These are phyloP conservation scores for Sporothrix schenckii DNA, from an alignment of 2,329 filamentous ascomycete genomes.

Conservation along the genomic window DNA sequence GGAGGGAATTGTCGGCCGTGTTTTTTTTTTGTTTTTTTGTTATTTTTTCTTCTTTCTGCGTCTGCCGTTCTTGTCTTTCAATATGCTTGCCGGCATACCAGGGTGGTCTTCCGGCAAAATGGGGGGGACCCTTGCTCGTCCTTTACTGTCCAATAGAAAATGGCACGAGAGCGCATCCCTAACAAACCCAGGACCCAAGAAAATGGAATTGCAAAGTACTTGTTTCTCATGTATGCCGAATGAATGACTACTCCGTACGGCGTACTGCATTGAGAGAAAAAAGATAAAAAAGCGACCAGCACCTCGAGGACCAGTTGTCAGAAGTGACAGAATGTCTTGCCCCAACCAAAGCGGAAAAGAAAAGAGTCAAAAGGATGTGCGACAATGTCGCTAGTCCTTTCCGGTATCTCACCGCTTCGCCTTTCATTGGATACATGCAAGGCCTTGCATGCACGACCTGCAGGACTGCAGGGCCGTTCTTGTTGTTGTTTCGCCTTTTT, in stretches of 20 bases:
- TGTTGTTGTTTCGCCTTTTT: background rate
- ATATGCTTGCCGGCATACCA: background rate
- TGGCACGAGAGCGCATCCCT: background rate
- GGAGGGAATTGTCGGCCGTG: background rate
- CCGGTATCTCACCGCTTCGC: slow-evolving; percentile 28
- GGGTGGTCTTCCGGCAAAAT: background rate
- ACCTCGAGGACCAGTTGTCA: no score
- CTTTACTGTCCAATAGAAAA: background rate
- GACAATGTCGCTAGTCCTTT: slow-evolving; percentile 24
- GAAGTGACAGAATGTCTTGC: background rate
- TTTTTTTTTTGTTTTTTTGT: background rate
- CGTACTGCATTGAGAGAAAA: no score
- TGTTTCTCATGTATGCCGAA: no score
- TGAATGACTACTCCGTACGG: background rate
- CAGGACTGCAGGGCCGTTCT: background rate
- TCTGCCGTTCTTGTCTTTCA: background rate
- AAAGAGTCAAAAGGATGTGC: background rate
- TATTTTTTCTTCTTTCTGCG: no score
- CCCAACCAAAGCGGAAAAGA: background rate
- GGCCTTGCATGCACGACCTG: no score
- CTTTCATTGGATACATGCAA: slow-evolving; percentile 1
- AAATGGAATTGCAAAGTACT: slow-evolving; percentile 9
- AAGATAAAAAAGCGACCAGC: background rate
- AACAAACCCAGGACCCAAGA: slow-evolving; percentile 6
- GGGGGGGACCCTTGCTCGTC: background rate